Evolutionary conservation across 2,329 filamentous ascomycete species (phyloP), one percentile per base, ranked within the genome.

Genomic region (Massarina eburnea): DNA sequence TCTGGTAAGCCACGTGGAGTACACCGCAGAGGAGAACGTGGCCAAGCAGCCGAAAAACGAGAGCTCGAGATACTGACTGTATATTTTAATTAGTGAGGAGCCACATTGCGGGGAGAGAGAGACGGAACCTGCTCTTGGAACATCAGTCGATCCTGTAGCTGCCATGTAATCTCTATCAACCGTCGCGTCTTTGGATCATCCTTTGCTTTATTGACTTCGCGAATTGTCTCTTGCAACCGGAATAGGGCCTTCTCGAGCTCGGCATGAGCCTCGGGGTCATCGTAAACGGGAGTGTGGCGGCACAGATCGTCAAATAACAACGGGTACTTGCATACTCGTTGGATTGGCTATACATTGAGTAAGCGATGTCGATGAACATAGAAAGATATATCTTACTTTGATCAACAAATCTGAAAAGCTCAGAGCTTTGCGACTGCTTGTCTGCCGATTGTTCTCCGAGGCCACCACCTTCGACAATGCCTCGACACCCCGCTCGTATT

Each of bases 321-420:
- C 9, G 90, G 90, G 63, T 97, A 97, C 72, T 88, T 90, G 74
- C 90, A 95, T 18, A 96, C 81, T 44, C 92, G 82, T 71, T 99
- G 92, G 17, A 96, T 91, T 0, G 92, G 94, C 89, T 95, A 43
- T 14, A 22, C 10, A 17, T 6, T 12, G n/a, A 41, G 22, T 49
- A n/a, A 42, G 38, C 39, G 12, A 19, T 40, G 18, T 5, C 24
- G 27, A 21, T 22, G 15, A n/a, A 39, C 15, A 41, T 17, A 30
- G 17, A 3, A 21, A 21, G 4, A 5, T 30, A 18, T 12, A 14
- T 26, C 69, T 54, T 58, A 89, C 91, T 81, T 97, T 97, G 56
- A 96, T 91, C 44, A 97, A 78, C 4, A 97, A 77, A 70, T 97
- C 94, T 39, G 85, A 83, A 53, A 96, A 82, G 1, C 88, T 91